Evolutionary conservation across 495 filamentous ascomycete genomes (phyloP).

Genomic region (Jackrogersella multiformis): DNA sequence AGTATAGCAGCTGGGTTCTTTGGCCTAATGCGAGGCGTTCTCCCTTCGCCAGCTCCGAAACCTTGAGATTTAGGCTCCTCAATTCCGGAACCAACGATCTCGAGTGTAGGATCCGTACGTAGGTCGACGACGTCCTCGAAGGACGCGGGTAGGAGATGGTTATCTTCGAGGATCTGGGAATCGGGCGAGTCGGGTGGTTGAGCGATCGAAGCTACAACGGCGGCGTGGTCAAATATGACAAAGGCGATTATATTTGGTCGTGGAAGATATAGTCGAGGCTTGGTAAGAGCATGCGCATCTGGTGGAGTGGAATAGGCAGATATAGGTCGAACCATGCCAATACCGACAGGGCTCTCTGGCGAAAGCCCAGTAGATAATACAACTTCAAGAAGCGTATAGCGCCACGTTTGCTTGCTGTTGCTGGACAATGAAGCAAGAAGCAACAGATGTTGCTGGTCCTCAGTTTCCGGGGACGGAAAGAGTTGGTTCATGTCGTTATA

Average conservation of each 20-base stretch:
- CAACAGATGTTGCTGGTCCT: constrained; percentile 58
- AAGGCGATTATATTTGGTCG: constrained; percentile 82
- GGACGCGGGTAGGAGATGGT: constrained; percentile 61
- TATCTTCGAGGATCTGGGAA: constrained; percentile 73
- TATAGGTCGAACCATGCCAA: constrained; percentile 69
- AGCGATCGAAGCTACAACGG: constrained; percentile 77
- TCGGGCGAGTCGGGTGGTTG: constrained; percentile 69
- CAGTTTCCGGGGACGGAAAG: constrained; percentile 49
- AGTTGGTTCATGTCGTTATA: constrained; percentile 55
- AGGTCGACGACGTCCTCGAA: constrained; percentile 90
- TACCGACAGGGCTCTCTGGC: constrained; percentile 39
- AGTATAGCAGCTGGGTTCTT: constrained; percentile 74
- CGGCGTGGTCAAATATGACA: constrained; percentile 76
- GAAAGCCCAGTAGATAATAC: constrained; percentile 46
- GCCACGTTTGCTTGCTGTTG: constrained; percentile 45
- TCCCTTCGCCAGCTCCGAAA: constrained; percentile 52
- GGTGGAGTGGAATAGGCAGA: constrained; percentile 66
- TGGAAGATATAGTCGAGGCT: constrained; percentile 80
- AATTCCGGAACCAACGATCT: constrained; percentile 68
- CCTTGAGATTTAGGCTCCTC: constrained; percentile 60
- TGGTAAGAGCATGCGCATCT: constrained; percentile 51
- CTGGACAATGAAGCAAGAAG: constrained; percentile 51
- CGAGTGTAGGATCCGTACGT: constrained; percentile 68
- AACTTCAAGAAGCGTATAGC: constrained; percentile 58
- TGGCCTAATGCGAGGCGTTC: constrained; percentile 58